Evolutionary conservation across 495 filamentous ascomycete genomes (phyloP).

Genomic region (Pseudoneurospora amorphoporcata): DNA sequence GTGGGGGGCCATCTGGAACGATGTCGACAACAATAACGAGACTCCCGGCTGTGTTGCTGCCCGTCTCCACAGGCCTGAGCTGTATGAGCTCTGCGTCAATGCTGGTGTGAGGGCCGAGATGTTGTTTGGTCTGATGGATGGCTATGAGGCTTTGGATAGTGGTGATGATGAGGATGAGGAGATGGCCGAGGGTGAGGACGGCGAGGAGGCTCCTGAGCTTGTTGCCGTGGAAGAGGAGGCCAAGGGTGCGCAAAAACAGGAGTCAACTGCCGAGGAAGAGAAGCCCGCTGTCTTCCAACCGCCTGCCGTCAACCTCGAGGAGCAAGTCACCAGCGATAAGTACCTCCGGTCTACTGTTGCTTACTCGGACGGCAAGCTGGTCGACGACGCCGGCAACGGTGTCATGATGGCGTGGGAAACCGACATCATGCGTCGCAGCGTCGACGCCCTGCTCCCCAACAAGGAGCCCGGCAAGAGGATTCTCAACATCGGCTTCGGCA

Average conservation of each 20-base stretch:
- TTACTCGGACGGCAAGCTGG: constrained; percentile 61
- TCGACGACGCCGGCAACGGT: constrained; percentile 73
- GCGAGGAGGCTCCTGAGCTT: constrained; percentile 26
- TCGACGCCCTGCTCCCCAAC: constrained; percentile 35
- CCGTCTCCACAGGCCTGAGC: constrained; percentile 54
- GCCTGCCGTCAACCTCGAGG: constrained; percentile 20
- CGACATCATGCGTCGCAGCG: constrained; percentile 74
- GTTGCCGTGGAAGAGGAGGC: constrained; percentile 14
- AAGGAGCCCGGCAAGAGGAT: constrained; percentile 49
- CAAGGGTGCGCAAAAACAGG: constrained; percentile 5
- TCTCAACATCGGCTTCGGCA: constrained; percentile 88
- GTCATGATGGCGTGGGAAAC: constrained; percentile 98
- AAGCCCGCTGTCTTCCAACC: constrained; percentile 23
- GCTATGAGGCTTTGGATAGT: constrained; percentile 63
- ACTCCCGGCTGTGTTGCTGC: constrained; percentile 84
- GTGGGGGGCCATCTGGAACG: constrained; percentile 95
- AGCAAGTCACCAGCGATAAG: constrained; percentile 47
- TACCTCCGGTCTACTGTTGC: constrained; percentile 73
- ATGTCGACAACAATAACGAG: constrained; percentile 73
- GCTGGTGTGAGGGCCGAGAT: constrained; percentile 89
- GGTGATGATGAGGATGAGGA: constrained; percentile 52
- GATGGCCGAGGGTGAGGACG: constrained; percentile 33
- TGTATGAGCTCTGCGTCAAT: constrained; percentile 82
- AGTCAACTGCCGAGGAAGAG: constrained; percentile 9
- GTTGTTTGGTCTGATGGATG: constrained; percentile 63